Conservation (phyloP, 176 grass and related monocot species). For the Lolium multiflorum region DNA sequence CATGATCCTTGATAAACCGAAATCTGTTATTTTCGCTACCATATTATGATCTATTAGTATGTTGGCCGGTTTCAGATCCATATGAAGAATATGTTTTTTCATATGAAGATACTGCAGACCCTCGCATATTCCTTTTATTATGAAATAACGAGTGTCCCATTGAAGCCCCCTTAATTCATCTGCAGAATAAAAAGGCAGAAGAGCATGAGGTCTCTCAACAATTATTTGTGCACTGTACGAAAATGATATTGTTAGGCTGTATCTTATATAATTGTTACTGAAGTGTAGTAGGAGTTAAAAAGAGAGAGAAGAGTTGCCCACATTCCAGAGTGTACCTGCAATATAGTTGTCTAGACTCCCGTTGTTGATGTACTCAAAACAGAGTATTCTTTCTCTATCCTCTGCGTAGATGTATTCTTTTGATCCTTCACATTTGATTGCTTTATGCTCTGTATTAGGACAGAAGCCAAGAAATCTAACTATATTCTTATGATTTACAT, state of each 20-base stretch:
- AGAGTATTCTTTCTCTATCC: too few species aligned
- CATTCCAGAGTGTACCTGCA: background rate
- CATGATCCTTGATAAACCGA: background rate
- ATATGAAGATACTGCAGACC: background rate
- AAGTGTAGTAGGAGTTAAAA: background rate
- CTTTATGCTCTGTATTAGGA: background rate
- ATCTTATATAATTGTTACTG: background rate
- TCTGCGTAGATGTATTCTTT: background rate
- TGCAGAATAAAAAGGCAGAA: background rate
- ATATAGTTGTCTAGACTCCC: background rate
- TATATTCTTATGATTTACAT: background rate
- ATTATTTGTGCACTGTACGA: background rate
- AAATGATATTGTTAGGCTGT: background rate
- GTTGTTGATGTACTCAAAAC: background rate
- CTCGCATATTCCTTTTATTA: background rate
- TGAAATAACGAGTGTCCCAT: background rate
- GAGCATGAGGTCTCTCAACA: background rate
- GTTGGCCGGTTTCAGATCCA: background rate
- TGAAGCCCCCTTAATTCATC: constrained; percentile 20
- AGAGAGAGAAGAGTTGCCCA: background rate
- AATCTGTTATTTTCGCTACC: constrained; percentile 3
- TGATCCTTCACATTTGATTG: background rate
- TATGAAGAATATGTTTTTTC: background rate
- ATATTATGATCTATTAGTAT: background rate
- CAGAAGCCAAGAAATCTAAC: background rate